Conservation (phyloP, 257 asterid species). For the Anisodus tanguticus region DNA sequence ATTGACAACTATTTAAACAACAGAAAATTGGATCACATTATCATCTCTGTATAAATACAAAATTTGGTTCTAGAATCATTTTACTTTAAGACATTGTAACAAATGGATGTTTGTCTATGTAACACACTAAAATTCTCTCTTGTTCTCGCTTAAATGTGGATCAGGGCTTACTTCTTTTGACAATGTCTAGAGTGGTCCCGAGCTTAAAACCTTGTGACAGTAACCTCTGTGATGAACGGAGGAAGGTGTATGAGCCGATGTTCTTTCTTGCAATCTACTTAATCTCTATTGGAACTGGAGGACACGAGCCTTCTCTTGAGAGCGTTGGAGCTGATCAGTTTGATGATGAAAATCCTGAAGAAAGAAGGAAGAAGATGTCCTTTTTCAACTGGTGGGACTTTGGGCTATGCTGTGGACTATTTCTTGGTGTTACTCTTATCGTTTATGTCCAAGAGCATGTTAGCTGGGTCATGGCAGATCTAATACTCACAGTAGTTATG, state of each 20-base stretch:
- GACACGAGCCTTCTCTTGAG: slow-evolving; percentile 86
- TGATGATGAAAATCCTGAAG: slow-evolving; percentile 76
- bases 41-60: background rate
- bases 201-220: slow-evolving; percentile 56
- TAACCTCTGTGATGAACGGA: slow-evolving; percentile 39
- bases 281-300: slow-evolving; percentile 85
- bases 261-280: slow-evolving; percentile 80
- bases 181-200: slow-evolving; percentile 70
- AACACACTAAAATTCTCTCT: background rate
- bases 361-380: slow-evolving; percentile 70
- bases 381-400: slow-evolving; percentile 95
- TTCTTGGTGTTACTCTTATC: slow-evolving; percentile 67
- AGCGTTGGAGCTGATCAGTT: slow-evolving; percentile 98
- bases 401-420: slow-evolving; percentile 71
- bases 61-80: background rate
- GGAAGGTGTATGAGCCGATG: slow-evolving; percentile 51
- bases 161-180: slow-evolving; percentile 78
- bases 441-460: slow-evolving; percentile 70
- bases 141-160: background rate
- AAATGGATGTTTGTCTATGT: background rate
- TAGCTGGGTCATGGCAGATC: slow-evolving; percentile 78
- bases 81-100: background rate
- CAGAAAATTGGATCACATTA: background rate
- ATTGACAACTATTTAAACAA: background rate
- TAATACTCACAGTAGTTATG: slow-evolving; percentile 64